Evolutionary conservation across 176 grass and related monocot genomes (phyloP).

Genomic region (Eleusine indica): DNA sequence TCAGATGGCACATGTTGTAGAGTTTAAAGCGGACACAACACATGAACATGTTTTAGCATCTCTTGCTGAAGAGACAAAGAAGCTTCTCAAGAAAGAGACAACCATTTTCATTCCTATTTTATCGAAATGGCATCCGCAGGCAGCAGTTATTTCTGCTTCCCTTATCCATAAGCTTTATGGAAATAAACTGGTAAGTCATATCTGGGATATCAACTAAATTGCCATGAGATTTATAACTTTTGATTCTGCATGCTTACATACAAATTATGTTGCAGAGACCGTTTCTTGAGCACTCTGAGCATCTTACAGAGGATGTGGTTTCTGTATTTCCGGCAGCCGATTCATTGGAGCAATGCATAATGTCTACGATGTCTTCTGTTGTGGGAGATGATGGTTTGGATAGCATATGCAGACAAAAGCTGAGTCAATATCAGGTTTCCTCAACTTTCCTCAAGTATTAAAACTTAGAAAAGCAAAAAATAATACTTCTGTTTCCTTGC

Average conservation of each 20-base stretch:
- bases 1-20: constrained; percentile 85
- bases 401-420: constrained; percentile 71
- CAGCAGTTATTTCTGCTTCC: constrained; percentile 88
- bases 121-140: constrained; percentile 82
- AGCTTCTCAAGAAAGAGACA: constrained; percentile 89
- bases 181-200: constrained; percentile 78
- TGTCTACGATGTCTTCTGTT: constrained; percentile 79
- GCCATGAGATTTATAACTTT: constrained; percentile 1
- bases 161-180: constrained; percentile 98
- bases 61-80: constrained; percentile 87
- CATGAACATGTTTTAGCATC: constrained; percentile 82
- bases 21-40: constrained; percentile 65
- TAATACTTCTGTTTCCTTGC: background rate
- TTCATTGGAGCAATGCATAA: constrained; percentile 82
- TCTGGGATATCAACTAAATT: constrained; percentile 17
- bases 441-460: constrained; percentile 25
- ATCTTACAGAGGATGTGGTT: constrained; percentile 96
- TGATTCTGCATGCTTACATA: constrained; percentile 36
- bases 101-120: constrained; percentile 75
- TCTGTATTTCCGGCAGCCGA: constrained; percentile 87
- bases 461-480: constrained; percentile 10
- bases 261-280: constrained; percentile 65
- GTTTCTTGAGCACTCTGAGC: constrained; percentile 87
- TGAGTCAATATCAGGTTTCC: constrained; percentile 78
- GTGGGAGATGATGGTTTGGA: constrained; percentile 79